phyloP scores from a whole-genome alignment of 345 rosid genomes.

The Draba incana region DNA sequence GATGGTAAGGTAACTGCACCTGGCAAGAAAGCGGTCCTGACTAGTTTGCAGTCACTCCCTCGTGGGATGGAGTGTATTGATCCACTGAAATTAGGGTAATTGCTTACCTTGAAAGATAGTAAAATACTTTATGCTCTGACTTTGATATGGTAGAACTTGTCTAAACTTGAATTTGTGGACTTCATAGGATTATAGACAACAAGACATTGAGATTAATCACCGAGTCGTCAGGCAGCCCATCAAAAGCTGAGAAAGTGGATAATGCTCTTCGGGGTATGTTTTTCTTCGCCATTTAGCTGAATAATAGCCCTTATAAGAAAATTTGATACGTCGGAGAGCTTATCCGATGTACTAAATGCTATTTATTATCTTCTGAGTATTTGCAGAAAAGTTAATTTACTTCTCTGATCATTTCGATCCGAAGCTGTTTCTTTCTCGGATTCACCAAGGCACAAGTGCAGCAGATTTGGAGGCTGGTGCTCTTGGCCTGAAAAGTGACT shows the following conservation, averaged over 20 bases:
- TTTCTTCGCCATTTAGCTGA: conserved; percentile 21
- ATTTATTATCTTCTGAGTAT: conserved; percentile 15
- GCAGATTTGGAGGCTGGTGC: conserved; percentile 95
- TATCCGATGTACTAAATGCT: neutral
- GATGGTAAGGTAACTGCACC: conserved; percentile 60
- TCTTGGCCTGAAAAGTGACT: conserved; percentile 91
- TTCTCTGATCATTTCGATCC: conserved; percentile 88
- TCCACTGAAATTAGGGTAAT: conserved; percentile 92
- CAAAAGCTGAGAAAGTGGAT: conserved; percentile 68
- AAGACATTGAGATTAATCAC: conserved; percentile 82
- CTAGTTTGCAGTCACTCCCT: conserved; percentile 75
- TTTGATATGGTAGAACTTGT: conserved; percentile 11
- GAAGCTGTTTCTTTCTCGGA: conserved; percentile 88
- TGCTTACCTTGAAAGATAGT: conserved; percentile 19
- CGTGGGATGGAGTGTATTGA: conserved; percentile 98
- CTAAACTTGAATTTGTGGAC: conserved; percentile 23
- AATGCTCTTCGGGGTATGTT: conserved; percentile 68
- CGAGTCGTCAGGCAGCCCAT: conserved; percentile 63
- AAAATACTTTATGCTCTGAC: neutral
- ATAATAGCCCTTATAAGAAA: conserved; percentile 7
- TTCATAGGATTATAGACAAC: conserved; percentile 84
- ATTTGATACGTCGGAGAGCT: neutral
- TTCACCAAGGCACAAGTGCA: conserved; percentile 78
- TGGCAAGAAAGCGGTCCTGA: conserved; percentile 55
- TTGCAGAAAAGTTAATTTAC: conserved; percentile 89